Evolutionary conservation across 805 yeast species (phyloP).

Genomic region (Teunomyces lycoperdinae): DNA sequence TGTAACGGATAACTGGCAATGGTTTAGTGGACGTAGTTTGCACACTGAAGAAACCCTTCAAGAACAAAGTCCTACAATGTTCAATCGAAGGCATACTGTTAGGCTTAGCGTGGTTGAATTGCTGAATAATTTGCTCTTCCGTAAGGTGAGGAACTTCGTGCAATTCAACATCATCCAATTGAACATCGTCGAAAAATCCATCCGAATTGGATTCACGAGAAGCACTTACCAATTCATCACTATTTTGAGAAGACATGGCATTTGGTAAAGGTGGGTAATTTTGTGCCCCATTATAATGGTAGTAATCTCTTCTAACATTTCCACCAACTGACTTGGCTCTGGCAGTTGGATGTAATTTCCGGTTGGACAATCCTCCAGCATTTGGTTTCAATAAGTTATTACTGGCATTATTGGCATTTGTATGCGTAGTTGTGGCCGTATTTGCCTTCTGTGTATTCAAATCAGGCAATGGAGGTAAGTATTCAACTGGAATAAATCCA

Average conservation of each 20-base stretch:
- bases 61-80: constrained; percentile 83
- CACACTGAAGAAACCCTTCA: constrained; percentile 91
- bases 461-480: constrained; percentile 44
- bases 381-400: constrained; percentile 6
- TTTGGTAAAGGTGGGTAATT: constrained; percentile 47
- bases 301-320: constrained; percentile 65
- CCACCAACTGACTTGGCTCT: constrained; percentile 84
- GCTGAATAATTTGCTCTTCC: constrained; percentile 41
- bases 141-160: constrained; percentile 34
- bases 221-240: constrained; percentile 34
- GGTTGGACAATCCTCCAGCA: constrained; percentile 12
- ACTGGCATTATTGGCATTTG: not conserved
- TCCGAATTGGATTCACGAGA: constrained; percentile 30
- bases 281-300: constrained; percentile 20
- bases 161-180: constrained; percentile 36
- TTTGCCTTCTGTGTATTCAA: constrained; percentile 24
- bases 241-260: constrained; percentile 39
- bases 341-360: constrained; percentile 71
- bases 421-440: not conserved
- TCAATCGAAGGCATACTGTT: constrained; percentile 93
- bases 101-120: constrained; percentile 54
- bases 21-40: constrained; percentile 95
- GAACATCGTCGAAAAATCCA: constrained; percentile 58
- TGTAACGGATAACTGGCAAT: constrained; percentile 80
- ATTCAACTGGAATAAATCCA: constrained; percentile 42